Conservation (phyloP, 2,329 filamentous ascomycete species). For the Stemphylium vesicarium region DNA sequence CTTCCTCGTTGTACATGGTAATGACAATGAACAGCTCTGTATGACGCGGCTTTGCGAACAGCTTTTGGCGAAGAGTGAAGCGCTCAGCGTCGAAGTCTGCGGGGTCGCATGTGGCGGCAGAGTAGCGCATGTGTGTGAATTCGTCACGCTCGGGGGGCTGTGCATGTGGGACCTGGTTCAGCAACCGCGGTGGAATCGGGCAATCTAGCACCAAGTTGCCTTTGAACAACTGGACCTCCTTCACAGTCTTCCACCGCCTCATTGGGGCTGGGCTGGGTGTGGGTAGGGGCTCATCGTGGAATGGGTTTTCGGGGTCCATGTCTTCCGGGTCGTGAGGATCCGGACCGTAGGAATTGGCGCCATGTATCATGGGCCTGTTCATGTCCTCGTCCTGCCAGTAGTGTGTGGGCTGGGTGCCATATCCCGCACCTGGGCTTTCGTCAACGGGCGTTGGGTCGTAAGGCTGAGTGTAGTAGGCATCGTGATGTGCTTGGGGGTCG, state of each 20-base stretch:
- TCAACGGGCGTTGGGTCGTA: slow-evolving; percentile 74
- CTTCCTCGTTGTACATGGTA: slow-evolving; percentile 99
- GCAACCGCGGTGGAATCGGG: slow-evolving; percentile 84
- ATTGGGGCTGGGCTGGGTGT: slow-evolving; percentile 67
- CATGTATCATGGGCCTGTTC: slow-evolving; percentile 75
- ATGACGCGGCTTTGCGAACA: slow-evolving; percentile 90
- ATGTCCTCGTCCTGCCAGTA: slow-evolving; percentile 75
- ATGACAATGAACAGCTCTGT: slow-evolving; percentile 96
- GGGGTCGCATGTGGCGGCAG: slow-evolving; percentile 92
- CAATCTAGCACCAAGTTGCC: slow-evolving; percentile 97
- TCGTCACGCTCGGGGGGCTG: slow-evolving; percentile 80
- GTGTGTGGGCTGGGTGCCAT: slow-evolving; percentile 56
- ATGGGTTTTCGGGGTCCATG: slow-evolving; percentile 43
- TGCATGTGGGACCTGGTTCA: slow-evolving; percentile 87
- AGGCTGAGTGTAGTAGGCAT: slow-evolving; percentile 82
- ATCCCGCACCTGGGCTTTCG: slow-evolving; percentile 60
- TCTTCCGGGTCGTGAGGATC: slow-evolving; percentile 61
- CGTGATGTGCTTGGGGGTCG: slow-evolving; percentile 84
- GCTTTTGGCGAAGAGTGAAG: slow-evolving; percentile 87
- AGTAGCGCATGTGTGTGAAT: slow-evolving; percentile 89
- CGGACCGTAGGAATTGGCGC: slow-evolving; percentile 66
- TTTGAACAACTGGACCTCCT: slow-evolving; percentile 95
- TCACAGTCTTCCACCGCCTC: slow-evolving; percentile 96
- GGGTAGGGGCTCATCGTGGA: slow-evolving; percentile 52
- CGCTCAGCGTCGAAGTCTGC: slow-evolving; percentile 85